These are phyloP conservation scores for Kodamaea anthophila DNA, from an alignment of 1,139 yeast species.

Conservation along the genomic window DNA sequence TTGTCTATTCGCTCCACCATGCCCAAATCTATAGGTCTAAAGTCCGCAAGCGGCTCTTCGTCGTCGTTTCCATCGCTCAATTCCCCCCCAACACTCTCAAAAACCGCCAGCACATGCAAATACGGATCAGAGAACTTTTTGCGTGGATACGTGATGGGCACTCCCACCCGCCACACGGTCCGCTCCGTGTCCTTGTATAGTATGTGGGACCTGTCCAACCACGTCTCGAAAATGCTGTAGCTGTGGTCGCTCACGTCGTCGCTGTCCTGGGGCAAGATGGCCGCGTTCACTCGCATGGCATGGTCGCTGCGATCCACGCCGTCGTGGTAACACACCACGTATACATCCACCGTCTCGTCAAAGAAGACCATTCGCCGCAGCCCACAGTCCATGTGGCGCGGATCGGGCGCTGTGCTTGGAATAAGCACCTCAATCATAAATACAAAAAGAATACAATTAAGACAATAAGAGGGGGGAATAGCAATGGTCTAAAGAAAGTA, in stretches of 20 bases:
- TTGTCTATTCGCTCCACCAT: conserved; percentile 11
- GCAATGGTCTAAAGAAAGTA: too few relatives aligned
- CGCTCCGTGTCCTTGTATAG: conserved; percentile 11
- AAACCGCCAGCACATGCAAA: conserved; percentile 15
- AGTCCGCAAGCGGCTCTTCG: conserved; percentile 14
- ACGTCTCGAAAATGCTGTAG: conserved; percentile 14
- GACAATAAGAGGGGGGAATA: too few relatives aligned
- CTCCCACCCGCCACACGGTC: conserved; percentile 29
- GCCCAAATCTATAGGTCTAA: conserved; percentile 15
- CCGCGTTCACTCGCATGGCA: conserved; percentile 20
- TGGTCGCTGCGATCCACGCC: conserved; percentile 7
- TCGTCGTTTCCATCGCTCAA: not conserved
- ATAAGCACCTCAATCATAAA: too few relatives aligned
- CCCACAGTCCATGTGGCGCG: too few relatives aligned
- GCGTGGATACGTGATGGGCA: conserved; percentile 34
- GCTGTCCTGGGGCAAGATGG: conserved; percentile 25
- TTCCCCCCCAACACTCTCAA: conserved; percentile 1
- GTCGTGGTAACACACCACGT: conserved; percentile 17
- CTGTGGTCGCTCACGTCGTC: conserved; percentile 9
- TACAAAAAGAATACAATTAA: too few relatives aligned
- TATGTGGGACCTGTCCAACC: conserved; percentile 12
- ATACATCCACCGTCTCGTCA: conserved; percentile 36
- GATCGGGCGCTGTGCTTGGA: too few relatives aligned
- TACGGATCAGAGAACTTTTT: conserved; percentile 28
- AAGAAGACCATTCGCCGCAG: conserved; percentile 24